Evolutionary conservation across 2,329 filamentous ascomycete genomes (phyloP).

Genomic region (Scedosporium aurantiacum): DNA sequence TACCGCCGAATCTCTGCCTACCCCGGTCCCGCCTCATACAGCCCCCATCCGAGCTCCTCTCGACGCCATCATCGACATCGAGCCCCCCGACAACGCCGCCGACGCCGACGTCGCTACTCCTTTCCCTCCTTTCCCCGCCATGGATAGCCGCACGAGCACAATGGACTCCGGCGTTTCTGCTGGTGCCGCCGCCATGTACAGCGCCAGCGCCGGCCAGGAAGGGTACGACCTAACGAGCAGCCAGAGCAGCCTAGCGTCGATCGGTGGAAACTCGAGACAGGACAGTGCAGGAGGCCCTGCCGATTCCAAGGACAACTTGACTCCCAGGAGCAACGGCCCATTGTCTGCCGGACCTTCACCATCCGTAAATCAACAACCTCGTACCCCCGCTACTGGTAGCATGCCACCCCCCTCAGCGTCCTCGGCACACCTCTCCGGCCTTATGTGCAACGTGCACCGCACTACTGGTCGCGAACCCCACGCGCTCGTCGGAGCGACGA

Average conservation of each 20-base stretch:
- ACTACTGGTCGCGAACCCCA: constrained; percentile 89
- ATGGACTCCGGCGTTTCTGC: constrained; percentile 32
- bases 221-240: constrained; percentile 31
- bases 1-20: constrained; percentile 4
- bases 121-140: constrained; percentile 8
- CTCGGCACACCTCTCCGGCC: constrained; percentile 47
- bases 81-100: constrained; percentile 7
- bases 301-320: constrained; percentile 31
- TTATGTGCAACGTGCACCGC: constrained; percentile 64
- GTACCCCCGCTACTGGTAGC: constrained; percentile 9
- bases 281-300: constrained; percentile 30
- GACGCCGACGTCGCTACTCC: constrained; percentile 1
- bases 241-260: constrained; percentile 33
- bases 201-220: constrained; percentile 23
- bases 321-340: constrained; percentile 41
- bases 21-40: constrained; percentile 19
- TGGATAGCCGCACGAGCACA: constrained; percentile 31
- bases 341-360: constrained; percentile 46
- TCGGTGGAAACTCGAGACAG: constrained; percentile 20
- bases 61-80: constrained; percentile 13
- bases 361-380: constrained; percentile 26
- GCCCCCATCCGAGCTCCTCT: constrained; percentile 20
- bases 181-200: constrained; percentile 21
- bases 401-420: constrained; percentile 26
- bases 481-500: constrained; percentile 86